A percentile compares a stretch with the other conserved stretches of the same genome.
Evolutionary conservation across 2,329 filamentous ascomycete genomes (phyloP).

Genomic region (Scedosporium boydii): DNA sequence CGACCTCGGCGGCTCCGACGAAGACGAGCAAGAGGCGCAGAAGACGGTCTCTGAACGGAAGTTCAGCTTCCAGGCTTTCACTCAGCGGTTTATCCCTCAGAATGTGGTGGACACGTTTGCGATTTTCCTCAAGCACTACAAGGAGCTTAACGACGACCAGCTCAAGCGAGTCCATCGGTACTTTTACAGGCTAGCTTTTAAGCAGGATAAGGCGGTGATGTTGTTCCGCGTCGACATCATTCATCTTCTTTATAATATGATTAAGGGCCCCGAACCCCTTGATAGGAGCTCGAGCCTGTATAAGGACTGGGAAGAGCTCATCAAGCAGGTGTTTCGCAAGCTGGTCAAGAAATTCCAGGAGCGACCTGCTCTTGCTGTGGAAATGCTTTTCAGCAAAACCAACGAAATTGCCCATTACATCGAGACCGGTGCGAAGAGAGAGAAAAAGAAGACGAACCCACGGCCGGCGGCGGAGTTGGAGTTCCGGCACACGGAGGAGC

Average conservation of each 20-base stretch:
- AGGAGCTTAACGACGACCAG: slow-evolving; percentile 68
- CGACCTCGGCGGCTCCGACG: slow-evolving; percentile 53
- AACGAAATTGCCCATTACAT: slow-evolving; percentile 75
- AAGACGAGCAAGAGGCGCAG: slow-evolving; percentile 65
- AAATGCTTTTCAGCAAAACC: slow-evolving; percentile 92
- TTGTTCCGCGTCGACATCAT: slow-evolving; percentile 89
- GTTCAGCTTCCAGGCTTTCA: slow-evolving; percentile 85
- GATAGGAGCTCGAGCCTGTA: slow-evolving; percentile 57
- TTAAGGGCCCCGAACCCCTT: slow-evolving; percentile 76
- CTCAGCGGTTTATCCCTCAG: slow-evolving; percentile 72
- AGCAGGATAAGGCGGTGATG: slow-evolving; percentile 82
- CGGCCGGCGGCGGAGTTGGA: slow-evolving; percentile 73
- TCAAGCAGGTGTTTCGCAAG: slow-evolving; percentile 72
- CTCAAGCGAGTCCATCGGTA: slow-evolving; percentile 89
- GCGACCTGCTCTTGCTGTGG: slow-evolving; percentile 74
- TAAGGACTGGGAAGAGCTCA: slow-evolving; percentile 85
- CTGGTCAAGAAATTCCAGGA: slow-evolving; percentile 79
- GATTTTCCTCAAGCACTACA: slow-evolving; percentile 68
- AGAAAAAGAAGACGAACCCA: slow-evolving; percentile 59
- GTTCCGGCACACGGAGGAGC: slow-evolving; percentile 62
- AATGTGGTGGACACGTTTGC: slow-evolving; percentile 84
- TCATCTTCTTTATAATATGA: slow-evolving; percentile 77
- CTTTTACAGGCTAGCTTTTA: slow-evolving; percentile 90
- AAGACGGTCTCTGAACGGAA: slow-evolving; percentile 71
- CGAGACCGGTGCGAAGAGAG: slow-evolving; percentile 81